phyloP scores from a whole-genome alignment of 768 basidiomycete genomes.

The Kwoniella heveanensis region DNA sequence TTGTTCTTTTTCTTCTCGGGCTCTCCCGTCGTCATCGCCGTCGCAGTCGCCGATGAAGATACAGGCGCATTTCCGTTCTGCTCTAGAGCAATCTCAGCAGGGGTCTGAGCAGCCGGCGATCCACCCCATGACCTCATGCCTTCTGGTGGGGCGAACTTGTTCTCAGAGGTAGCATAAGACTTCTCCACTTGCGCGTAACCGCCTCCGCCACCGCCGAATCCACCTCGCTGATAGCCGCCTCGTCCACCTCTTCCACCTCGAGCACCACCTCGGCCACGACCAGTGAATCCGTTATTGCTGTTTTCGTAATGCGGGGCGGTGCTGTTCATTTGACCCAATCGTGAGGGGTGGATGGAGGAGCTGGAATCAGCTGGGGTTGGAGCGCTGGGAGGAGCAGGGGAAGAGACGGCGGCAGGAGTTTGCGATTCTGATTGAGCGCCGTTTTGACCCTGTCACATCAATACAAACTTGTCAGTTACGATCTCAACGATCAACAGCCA shows the following conservation, averaged over 20 bases:
- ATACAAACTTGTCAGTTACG: too few relatives aligned
- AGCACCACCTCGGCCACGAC: slow-evolving; percentile 44
- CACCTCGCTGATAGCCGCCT: slow-evolving; percentile 54
- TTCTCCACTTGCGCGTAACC: slow-evolving; percentile 52
- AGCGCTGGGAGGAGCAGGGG: slow-evolving; percentile 24
- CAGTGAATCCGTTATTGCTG: slow-evolving; percentile 41
- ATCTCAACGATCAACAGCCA: too few relatives aligned
- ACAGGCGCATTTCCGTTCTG: background rate
- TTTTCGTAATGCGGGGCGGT: slow-evolving; percentile 27
- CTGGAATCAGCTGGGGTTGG: slow-evolving; percentile 55
- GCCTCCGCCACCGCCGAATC: slow-evolving; percentile 44
- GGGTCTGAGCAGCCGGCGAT: background rate
- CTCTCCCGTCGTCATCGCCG: background rate
- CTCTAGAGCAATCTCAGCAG: slow-evolving; percentile 5
- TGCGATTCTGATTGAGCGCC: slow-evolving; percentile 6
- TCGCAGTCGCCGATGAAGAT: background rate
- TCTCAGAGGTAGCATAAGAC: slow-evolving; percentile 33
- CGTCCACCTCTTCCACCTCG: slow-evolving; percentile 54
- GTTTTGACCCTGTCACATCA: background rate
- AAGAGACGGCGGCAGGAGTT: slow-evolving; percentile 6
- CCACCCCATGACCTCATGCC: slow-evolving; percentile 49
- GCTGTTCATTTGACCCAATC: slow-evolving; percentile 48
- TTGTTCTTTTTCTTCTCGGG: slow-evolving; percentile 47
- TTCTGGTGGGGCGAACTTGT: slow-evolving; percentile 25
- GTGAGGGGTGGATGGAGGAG: slow-evolving; percentile 61